Evolutionary conservation across 805 yeast genomes (phyloP), one percentile per base, ranked within the genome.

Genomic region (Brettanomyces naardenensis): DNA sequence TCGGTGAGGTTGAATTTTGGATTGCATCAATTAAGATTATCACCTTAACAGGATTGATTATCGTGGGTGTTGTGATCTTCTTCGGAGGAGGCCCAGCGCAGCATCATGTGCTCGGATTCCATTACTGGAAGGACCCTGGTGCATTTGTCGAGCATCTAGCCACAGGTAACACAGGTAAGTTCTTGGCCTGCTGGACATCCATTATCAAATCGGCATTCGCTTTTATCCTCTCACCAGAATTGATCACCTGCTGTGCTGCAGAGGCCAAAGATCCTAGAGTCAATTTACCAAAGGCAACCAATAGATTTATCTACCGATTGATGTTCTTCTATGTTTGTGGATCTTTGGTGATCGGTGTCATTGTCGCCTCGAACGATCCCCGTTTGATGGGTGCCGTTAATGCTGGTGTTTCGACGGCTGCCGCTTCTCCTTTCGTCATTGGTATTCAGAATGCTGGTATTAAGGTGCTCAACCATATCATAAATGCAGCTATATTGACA

Each of bases 341-440:
- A 35, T 50, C 58, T 54, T 30, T 71, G 42, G 64, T 66, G 42
- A 61, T 72, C 46, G 76, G 78, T 42, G 66, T 69, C 65, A 63
- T 71, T 48, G 77, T 68, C 36, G 56, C 65, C 32, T 59, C 61
- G 15, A 60, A 56, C 26, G 71, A 69, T 48, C 54, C 52, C 30
- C 54, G 64, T 41, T 59, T 69, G 36, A 59, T 72, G 47, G 48
- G 47, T 33, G 73, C 73, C 14, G 58, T 71, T 47, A 65, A 62
- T n/a, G 61, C 64, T 27, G 80, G 78, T 47, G 44, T 56, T 11
- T 48, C 64, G 11, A 74, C 77, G 44, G 92, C 94, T 4, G 74
- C 80, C 33, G 90, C 90, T 17, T 82, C 94, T 13, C 95, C 95
- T 25, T 87, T 83, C 51, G 90, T 85, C 37, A 79, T 85, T 54